phyloP scores from a whole-genome alignment of 2,329 filamentous ascomycete species.

The Fusarium sp. region DNA sequence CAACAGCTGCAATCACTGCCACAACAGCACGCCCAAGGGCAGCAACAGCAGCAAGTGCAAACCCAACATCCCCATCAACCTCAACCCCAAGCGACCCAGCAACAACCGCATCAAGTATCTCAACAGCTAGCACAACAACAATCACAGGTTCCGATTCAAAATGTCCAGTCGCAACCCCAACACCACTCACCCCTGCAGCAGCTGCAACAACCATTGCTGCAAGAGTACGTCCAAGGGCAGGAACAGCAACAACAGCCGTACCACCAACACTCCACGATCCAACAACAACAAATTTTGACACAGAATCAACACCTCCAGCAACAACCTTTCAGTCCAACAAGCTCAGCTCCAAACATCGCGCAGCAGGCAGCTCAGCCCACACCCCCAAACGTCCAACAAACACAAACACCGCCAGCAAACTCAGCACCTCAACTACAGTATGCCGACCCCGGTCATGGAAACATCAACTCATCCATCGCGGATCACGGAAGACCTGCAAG shows the following conservation, averaged over 20 bases:
- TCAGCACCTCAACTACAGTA: conserved; percentile 9
- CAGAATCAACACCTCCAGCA: conserved; percentile 19
- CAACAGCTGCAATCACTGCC: background rate
- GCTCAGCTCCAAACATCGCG: conserved; percentile 2
- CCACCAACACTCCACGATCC: background rate
- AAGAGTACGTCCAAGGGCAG: background rate
- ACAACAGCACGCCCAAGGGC: background rate
- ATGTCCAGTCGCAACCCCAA: background rate
- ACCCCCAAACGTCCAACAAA: background rate
- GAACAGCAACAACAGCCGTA: background rate
- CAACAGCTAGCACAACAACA: conserved; percentile 5
- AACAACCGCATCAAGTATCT: background rate
- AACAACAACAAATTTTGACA: background rate
- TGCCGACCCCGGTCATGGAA: conserved; percentile 7
- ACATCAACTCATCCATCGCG: conserved; percentile 6
- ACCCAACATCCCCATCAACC: background rate
- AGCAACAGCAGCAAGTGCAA: background rate
- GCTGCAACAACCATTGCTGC: background rate
- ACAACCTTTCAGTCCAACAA: background rate
- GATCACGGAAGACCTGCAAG: conserved; percentile 21
- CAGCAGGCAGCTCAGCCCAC: conserved; percentile 11
- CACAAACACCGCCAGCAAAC: conserved; percentile 1
- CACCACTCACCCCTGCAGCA: background rate
- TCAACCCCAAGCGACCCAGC: background rate
- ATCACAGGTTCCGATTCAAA: background rate